These are phyloP conservation scores for Spiraea crenata DNA, from an alignment of 331 rosid species.

Conservation along the genomic window DNA sequence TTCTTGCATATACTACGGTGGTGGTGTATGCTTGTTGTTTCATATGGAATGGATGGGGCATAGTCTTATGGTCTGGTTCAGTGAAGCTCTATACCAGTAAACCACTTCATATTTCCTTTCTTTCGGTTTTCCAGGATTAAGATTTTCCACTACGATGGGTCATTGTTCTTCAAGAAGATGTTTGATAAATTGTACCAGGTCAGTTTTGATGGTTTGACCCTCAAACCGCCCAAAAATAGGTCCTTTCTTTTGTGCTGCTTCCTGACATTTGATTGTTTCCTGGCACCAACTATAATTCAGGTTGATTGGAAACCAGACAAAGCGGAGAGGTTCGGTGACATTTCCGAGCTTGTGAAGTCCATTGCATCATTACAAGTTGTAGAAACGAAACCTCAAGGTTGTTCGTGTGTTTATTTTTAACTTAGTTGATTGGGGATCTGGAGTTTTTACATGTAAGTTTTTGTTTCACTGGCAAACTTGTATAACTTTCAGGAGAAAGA, in stretches of 20 bases:
- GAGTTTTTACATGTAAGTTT: background rate
- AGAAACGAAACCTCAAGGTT: conserved; percentile 70
- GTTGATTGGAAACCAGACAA: conserved; percentile 94
- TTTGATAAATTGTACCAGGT: conserved; percentile 94
- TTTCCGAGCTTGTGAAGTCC: conserved; percentile 59
- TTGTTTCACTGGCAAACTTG: conserved; percentile 24
- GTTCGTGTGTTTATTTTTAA: conserved; percentile 7
- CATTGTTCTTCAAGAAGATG: conserved; percentile 80
- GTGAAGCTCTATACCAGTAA: conserved; percentile 3
- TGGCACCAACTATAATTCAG: conserved; percentile 39
- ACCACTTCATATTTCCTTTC: conserved; percentile 5
- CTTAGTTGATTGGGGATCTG: conserved; percentile 2
- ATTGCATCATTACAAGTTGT: conserved; percentile 52
- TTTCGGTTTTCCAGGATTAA: conserved; percentile 55
- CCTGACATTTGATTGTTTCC: background rate
- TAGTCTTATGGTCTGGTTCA: conserved; percentile 12
- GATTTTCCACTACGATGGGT: conserved; percentile 77
- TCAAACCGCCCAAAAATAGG: conserved; percentile 1
- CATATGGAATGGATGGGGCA: background rate
- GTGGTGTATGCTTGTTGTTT: background rate
- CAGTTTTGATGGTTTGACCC: conserved; percentile 27
- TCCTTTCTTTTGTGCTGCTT: conserved; percentile 2
- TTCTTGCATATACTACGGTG: background rate
- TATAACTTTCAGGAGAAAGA: conserved; percentile 52
- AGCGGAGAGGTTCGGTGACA: conserved; percentile 61